Evolutionary conservation across 1,139 yeast species (phyloP).

Genomic region (Pneumocystis jirovecii): DNA sequence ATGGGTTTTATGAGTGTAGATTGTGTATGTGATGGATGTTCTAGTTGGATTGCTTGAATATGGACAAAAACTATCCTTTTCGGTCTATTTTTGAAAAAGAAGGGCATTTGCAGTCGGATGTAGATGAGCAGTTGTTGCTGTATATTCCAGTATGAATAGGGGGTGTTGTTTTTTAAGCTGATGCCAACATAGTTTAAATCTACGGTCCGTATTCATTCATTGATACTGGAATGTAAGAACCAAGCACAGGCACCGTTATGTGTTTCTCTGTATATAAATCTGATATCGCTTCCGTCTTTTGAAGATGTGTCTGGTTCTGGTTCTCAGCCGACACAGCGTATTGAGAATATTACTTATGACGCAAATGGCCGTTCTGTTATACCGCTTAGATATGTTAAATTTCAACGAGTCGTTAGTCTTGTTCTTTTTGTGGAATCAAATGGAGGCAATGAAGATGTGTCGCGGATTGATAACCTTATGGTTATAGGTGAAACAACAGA

Average conservation of each 20-base stretch:
- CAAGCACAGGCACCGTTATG: constrained; percentile 8
- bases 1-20: background rate
- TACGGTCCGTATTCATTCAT: background rate
- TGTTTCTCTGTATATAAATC: constrained; percentile 8
- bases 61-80: constrained; percentile 1
- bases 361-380: constrained; percentile 7
- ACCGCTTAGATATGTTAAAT: constrained; percentile 12
- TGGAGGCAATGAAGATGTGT: constrained; percentile 9
- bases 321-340: constrained; percentile 6
- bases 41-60: constrained; percentile 7
- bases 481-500: constrained; percentile 5
- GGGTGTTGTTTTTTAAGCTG: background rate
- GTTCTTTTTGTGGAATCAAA: constrained; percentile 12
- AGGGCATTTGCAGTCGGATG: constrained; percentile 9
- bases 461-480: constrained; percentile 7
- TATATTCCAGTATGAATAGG: constrained; percentile 6
- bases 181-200: background rate
- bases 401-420: constrained; percentile 11
- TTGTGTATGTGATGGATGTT: background rate
- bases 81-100: constrained; percentile 4
- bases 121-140: constrained; percentile 13
- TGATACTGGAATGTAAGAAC: background rate
- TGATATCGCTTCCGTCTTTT: constrained; percentile 9
- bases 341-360: constrained; percentile 7
- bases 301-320: constrained; percentile 9